Base-by-base conservation (phyloP, 1,139 yeast species). In the Geotrichum phurueaensis region DNA sequence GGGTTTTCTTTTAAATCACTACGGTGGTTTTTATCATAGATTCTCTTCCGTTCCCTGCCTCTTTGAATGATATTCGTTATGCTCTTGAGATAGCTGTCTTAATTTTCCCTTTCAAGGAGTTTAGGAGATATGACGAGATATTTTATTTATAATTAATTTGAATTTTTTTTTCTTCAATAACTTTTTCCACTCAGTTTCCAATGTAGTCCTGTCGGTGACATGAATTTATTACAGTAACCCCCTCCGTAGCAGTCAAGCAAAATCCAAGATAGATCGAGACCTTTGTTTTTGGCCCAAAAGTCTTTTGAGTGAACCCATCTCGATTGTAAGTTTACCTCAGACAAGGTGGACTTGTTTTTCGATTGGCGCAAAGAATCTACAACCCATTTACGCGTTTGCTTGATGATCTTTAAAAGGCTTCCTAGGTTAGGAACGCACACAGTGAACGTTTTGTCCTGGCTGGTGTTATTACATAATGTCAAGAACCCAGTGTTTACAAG, bases 161-260 rank as follows among this genome's bases (percentile, higher is more conserved):
- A 48, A 45, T 45, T 10, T 10, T 12, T 15, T 15, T 5, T 47
- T 47, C 13, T 49, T 31, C 25, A 52, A n/a, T 43, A 25, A 15
- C 22, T 27, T 25, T 58, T 58, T 2, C 61, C 61, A 15, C 56
- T 58, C 12, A 51, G 43, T 48, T 56, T 54, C 61, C 61, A 58
- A 43, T 56, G 56, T 12, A 27, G n/a, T 13, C 61, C 61, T 9
- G 52, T 58, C 4, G 61, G 56, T 33, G 61, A 54, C 5, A 22
- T 27, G 29, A 54, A 51, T 12, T 51, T 51, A 15, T 54, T 58
- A 29, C 51, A 51, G 58, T 58, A 58, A 3, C 61, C 61, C 2
- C 61, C 61, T 15, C 61, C 61, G 33, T 54, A 58, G 4, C 55
- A 52, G 33, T 58, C 61, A n/a, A 54, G 43, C 18, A 58, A 50